Evolutionary conservation across 257 asterid species (phyloP), one percentile per base, ranked within the genome.

Genomic region (Thymus quinquecostatus): DNA sequence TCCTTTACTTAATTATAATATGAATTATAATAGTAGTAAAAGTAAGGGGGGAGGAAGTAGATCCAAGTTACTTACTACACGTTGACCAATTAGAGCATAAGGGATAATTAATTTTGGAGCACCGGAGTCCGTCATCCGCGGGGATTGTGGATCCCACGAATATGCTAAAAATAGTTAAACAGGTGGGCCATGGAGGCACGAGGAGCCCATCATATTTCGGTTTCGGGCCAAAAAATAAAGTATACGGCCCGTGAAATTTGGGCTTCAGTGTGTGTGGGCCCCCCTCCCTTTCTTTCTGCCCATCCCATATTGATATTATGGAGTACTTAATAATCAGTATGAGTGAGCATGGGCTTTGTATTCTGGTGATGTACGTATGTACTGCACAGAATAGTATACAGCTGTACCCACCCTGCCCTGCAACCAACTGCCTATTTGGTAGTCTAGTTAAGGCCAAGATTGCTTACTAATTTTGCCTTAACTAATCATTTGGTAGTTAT

Each of bases 131-230:
- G 69, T 33, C 68, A 49, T 44, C 21, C 10, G 45, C 41, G 71
- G 71, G 40, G 9, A 3, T 34, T 8, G 73, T 48, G 78, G 78
- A 56, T 13, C 56, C 78, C 68, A 57, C 57, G 13, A 57, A 58
- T 41, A 45, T 58, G 48, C 78, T 73, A 56, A 57, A 74, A 74
- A 12, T 45, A 27, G 68, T 10, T 14, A 29, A 32, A 3, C 4
- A 10, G 4, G 5, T 40, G 73, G 64, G 75, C 1, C 70, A 69
- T 40, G 14, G 0, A 3, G 0, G 8, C 72, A 73, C 72, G 59
- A 64, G 63, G 21, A 43, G 53, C 14, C 71, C 56, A 57, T 58
- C n/a, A 47, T 1, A 9, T 55, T 47, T 32, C 48, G 10, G 48
- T n/a, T 29, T 53, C 50, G 36, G 59, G 27, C 53, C 53, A 7